Conservation (phyloP, 1,139 yeast species). For the Arxiozyma bovina region DNA sequence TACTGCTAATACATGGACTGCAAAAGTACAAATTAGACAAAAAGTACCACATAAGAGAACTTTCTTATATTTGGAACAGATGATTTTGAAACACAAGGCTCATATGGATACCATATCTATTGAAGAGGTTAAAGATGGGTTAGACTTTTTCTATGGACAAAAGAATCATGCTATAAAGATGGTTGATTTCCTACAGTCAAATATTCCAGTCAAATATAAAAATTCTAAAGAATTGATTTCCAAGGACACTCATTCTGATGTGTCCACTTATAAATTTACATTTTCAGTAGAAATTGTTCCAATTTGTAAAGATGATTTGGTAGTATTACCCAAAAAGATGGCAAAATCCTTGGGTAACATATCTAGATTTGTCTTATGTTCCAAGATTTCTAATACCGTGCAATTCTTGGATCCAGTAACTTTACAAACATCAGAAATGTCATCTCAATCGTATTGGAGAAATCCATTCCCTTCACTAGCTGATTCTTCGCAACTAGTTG, state of each 20-base stretch:
- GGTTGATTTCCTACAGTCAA: conserved; percentile 81
- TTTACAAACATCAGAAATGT: conserved; percentile 69
- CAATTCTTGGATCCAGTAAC: conserved; percentile 84
- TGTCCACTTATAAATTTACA: conserved; percentile 79
- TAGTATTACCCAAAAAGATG: conserved; percentile 72
- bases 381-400: conserved; percentile 67
- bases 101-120: conserved; percentile 91
- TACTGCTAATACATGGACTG: conserved; percentile 96
- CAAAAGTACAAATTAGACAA: conserved; percentile 93
- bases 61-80: conserved; percentile 85
- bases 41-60: conserved; percentile 97
- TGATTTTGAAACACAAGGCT: conserved; percentile 86
- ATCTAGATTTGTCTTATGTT: conserved; percentile 74
- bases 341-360: conserved; percentile 84
- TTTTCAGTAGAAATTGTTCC: conserved; percentile 92
- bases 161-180: conserved; percentile 87
- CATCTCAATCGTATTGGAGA: conserved; percentile 77
- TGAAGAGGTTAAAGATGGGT: conserved; percentile 86
- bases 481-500: conserved; percentile 67
- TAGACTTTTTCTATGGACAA: conserved; percentile 84
- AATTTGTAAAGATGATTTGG: conserved; percentile 94
- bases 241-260: conserved; percentile 84
- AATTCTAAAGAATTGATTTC: conserved; percentile 88
- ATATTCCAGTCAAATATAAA: conserved; percentile 74
- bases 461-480: conserved; percentile 70